Base-by-base conservation (phyloP, 2,329 filamentous ascomycete genomes). In the Fusarium sacchari region DNA sequence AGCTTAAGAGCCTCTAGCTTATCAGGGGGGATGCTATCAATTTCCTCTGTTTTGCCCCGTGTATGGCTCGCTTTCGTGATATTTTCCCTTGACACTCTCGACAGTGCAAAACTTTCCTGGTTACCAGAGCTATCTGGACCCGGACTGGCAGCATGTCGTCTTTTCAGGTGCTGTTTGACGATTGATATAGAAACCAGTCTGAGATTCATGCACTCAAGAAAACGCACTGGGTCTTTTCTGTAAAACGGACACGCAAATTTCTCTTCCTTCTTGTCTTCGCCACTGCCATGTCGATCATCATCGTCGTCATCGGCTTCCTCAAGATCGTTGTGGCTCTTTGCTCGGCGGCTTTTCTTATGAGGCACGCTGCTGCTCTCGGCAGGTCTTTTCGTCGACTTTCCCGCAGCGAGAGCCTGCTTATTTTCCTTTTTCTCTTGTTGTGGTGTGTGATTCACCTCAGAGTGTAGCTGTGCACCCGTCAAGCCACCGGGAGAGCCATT, bases 151-250 rank as follows among this genome's bases (percentile, higher is more conserved):
- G 26, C 30, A 37, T 61, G 58, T 1, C 58, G 58, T 28, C 58
- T 43, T 32, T 61, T 55, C 22, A 61, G 13, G 11, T 61, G 58
- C 22, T 61, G 58, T 30, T 61, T 61, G 37, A 61, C 58, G 18
- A 36, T 49, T 30, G 58, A 30, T 44, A 61, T 61, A 24, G 36
- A 30, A n/a, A 39, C 37, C 58, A 61, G 28, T 30, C 42, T 55
- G 6, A 61, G 20, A 39, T 39, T 53, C 14, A 61, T 61, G 43
- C 58, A 61, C 8, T 55, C 47, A 22, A 61, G 40, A 20, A 53
- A 55, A 15, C 47, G 47, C 40, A 53, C 28, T 20, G 58, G 58
- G 30, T 61, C 46, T 7, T 39, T 55, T 55, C 58, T 61, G 24
- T 55, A 61, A 32, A 61, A 61, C 5, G 58, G 58, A 20, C 58